These are phyloP conservation scores for Pleurotus eryngii DNA, from an alignment of 768 basidiomycete species.

Conservation along the genomic window DNA sequence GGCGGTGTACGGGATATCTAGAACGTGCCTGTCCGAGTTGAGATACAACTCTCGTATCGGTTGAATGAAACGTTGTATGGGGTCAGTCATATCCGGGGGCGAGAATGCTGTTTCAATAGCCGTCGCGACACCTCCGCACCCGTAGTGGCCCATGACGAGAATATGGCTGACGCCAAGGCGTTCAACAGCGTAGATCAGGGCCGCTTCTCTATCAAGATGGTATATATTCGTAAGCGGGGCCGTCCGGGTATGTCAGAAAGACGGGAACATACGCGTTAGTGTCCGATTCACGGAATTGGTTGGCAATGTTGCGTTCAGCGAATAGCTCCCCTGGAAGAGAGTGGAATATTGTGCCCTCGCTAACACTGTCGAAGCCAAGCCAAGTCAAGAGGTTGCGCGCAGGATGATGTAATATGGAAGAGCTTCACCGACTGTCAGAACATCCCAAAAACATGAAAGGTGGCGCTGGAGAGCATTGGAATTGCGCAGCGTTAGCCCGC, in stretches of 20 bases:
- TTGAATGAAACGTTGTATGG: constrained; percentile 28
- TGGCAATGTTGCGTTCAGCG: constrained; percentile 32
- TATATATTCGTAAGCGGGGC: no score
- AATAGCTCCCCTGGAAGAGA: constrained; percentile 28
- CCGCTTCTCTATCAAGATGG: constrained; percentile 22
- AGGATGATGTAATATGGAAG: neutral
- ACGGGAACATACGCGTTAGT: constrained; percentile 26
- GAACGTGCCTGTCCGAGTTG: constrained; percentile 26
- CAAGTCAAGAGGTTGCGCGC: neutral
- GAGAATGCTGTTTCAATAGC: constrained; percentile 22
- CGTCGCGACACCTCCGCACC: constrained; percentile 29
- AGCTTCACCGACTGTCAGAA: constrained; percentile 1
- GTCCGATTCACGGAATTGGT: constrained; percentile 32
- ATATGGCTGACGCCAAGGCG: constrained; percentile 32
- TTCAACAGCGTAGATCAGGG: constrained; percentile 31
- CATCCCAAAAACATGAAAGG: constrained; percentile 8
- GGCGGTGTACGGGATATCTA: neutral
- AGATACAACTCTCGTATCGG: constrained; percentile 29
- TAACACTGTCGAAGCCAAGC: constrained; percentile 10
- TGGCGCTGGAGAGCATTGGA: neutral
- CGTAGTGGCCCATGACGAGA: constrained; percentile 31
- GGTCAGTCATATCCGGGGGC: constrained; percentile 16
- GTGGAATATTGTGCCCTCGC: constrained; percentile 29
- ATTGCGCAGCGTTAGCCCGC: neutral
- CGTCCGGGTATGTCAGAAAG: no score